Percentiles rank a stretch among this genome's conserved stretches.
phyloP scores from a whole-genome alignment of 352 stramenopile species.

The Globisporangium polare region DNA sequence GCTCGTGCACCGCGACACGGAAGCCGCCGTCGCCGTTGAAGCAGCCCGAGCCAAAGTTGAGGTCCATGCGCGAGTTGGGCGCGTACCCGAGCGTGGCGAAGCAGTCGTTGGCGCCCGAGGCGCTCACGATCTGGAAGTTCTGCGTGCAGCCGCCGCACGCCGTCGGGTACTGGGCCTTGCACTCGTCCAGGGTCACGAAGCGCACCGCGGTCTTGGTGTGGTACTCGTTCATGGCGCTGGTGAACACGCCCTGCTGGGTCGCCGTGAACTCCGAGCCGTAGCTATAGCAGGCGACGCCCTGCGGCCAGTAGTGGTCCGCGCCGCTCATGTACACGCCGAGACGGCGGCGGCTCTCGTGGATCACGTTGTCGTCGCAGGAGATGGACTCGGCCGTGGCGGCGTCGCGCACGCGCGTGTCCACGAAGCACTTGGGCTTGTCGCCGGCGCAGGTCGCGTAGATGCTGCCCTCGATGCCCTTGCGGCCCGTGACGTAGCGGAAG shows the following conservation, averaged over 20 bases:
- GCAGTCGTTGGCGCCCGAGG: conserved; percentile 24
- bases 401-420: conserved; percentile 34
- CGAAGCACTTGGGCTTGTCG: conserved; percentile 24
- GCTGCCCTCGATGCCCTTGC: conserved; percentile 25
- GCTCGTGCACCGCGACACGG: conserved; percentile 36
- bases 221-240: conserved; percentile 33
- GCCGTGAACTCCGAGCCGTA: conserved; percentile 26
- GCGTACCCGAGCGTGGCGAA: conserved; percentile 42
- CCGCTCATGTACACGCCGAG: conserved; percentile 35
- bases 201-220: conserved; percentile 28
- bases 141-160: conserved; percentile 41
- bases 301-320: conserved; percentile 30
- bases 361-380: conserved; percentile 27
- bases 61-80: conserved; percentile 29
- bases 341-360: conserved; percentile 32
- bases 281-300: conserved; percentile 35
- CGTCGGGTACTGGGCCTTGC: conserved; percentile 20
- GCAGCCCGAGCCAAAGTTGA: conserved; percentile 40
- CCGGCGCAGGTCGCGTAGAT: conserved; percentile 40
- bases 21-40: conserved; percentile 39
- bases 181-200: conserved; percentile 34
- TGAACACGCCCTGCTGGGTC: conserved; percentile 29
- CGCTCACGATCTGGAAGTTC: conserved; percentile 29
- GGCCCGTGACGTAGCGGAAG: conserved; percentile 34
- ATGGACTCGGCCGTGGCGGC: conserved; percentile 19